phyloP scores from a whole-genome alignment of 106 monocot genomes.

The Alisma plantagoaquatica region DNA sequence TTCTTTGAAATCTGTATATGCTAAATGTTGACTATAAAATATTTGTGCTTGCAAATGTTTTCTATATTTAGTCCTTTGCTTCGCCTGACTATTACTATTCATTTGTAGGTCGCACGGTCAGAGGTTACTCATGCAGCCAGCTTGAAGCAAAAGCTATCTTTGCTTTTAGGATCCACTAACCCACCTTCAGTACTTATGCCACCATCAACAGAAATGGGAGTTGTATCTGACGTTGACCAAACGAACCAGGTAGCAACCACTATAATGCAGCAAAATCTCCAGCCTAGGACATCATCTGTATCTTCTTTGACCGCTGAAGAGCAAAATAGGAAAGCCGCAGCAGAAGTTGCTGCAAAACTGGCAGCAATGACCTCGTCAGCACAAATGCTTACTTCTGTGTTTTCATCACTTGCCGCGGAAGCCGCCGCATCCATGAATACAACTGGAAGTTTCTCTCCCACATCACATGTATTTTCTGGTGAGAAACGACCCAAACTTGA shows the following conservation, averaged over 20 bases:
- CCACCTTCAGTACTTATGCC: background rate
- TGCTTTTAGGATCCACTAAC: background rate
- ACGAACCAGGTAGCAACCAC: constrained; percentile 5
- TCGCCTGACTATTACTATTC: background rate
- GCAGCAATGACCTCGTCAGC: constrained; percentile 76
- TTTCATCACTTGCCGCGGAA: constrained; percentile 76
- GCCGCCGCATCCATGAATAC: constrained; percentile 58
- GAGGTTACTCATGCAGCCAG: constrained; percentile 30
- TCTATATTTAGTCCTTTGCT: background rate
- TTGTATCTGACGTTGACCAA: constrained; percentile 1
- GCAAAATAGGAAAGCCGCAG: constrained; percentile 80
- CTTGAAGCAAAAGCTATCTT: constrained; percentile 37
- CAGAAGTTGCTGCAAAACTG: constrained; percentile 82
- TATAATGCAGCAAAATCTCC: constrained; percentile 10
- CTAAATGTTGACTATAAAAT: no score
- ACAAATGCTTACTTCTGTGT: constrained; percentile 68
- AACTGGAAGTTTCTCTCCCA: constrained; percentile 14
- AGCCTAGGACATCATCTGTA: constrained; percentile 24
- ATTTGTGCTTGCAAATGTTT: background rate
- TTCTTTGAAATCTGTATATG: no score
- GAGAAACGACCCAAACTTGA: constrained; percentile 82
- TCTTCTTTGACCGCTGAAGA: constrained; percentile 37
- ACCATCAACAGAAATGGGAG: constrained; percentile 1
- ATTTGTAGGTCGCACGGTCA: constrained; percentile 44
- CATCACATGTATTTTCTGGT: constrained; percentile 10